Percentiles rank a stretch among this genome's conserved stretches.
These are phyloP conservation scores for Xylaria venustula DNA, from an alignment of 495 filamentous ascomycete genomes.

Conservation along the genomic window DNA sequence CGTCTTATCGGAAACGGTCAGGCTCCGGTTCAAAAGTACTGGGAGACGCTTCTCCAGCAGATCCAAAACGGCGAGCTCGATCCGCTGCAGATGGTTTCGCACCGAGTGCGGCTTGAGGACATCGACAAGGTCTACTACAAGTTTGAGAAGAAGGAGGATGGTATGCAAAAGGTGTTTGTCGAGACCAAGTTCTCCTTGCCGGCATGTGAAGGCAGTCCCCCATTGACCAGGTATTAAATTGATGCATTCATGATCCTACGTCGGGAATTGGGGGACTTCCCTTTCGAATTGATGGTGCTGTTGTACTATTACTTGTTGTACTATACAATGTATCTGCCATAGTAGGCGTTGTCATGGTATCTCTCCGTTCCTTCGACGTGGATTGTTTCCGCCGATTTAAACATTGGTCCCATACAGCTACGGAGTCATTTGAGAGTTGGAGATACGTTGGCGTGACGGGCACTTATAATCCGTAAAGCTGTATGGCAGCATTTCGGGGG, in stretches of 20 bases:
- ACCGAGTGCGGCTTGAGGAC: constrained; percentile 74
- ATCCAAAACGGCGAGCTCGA: constrained; percentile 71
- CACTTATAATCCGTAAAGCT: too few species aligned
- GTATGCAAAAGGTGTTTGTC: constrained; percentile 71
- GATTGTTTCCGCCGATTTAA: neutral
- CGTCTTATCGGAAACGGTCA: constrained; percentile 82
- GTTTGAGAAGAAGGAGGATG: constrained; percentile 67
- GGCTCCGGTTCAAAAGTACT: constrained; percentile 81
- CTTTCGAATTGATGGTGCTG: neutral
- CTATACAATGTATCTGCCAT: neutral
- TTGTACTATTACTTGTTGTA: neutral
- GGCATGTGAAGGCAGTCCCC: constrained; percentile 51
- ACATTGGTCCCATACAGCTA: neutral
- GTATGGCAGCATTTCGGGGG: too few species aligned
- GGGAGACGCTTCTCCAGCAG: constrained; percentile 68
- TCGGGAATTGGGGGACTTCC: neutral
- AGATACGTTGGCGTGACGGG: neutral
- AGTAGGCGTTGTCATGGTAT: neutral
- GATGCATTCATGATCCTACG: neutral
- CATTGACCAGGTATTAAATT: constrained; percentile 44
- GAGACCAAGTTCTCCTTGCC: constrained; percentile 66
- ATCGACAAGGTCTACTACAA: constrained; percentile 66
- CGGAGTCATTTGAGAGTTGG: neutral
- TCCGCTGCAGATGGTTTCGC: constrained; percentile 75
- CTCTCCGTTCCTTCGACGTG: neutral